phyloP scores from a whole-genome alignment of 2,329 filamentous ascomycete genomes.

The Rosellinia necatrix region DNA sequence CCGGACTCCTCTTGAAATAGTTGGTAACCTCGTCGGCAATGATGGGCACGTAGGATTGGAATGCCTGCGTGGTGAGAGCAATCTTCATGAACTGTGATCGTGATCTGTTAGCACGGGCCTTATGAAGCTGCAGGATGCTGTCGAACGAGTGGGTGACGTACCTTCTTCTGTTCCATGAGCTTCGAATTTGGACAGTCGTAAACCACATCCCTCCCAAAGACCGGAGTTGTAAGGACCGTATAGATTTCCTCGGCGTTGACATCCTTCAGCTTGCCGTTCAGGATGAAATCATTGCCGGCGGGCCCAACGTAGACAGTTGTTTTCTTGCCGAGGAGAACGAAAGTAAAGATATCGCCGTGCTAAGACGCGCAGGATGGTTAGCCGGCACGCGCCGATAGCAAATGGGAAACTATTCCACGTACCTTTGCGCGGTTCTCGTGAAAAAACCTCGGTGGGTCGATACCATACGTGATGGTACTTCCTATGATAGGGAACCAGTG shows the following conservation, averaged over 20 bases:
- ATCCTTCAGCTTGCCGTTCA: slow-evolving; percentile 89
- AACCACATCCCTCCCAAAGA: slow-evolving; percentile 84
- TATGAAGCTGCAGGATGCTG: background rate
- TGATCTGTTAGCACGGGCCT: slow-evolving; percentile 3
- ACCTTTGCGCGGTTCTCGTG: slow-evolving; percentile 76
- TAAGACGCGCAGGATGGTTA: slow-evolving; percentile 40
- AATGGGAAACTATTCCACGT: slow-evolving; percentile 33
- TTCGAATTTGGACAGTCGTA: slow-evolving; percentile 92
- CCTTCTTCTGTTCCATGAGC: slow-evolving; percentile 96
- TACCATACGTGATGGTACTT: slow-evolving; percentile 91
- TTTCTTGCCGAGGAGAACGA: slow-evolving; percentile 84
- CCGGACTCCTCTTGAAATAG: slow-evolving; percentile 70
- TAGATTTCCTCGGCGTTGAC: slow-evolving; percentile 92
- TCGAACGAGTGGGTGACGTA: slow-evolving; percentile 46
- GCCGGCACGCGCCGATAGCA: background rate
- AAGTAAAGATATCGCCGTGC: slow-evolving; percentile 91
- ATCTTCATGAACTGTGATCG: slow-evolving; percentile 73
- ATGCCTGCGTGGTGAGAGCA: slow-evolving; percentile 74
- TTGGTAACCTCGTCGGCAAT: slow-evolving; percentile 75
- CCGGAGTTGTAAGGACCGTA: slow-evolving; percentile 71
- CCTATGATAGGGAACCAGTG: slow-evolving; percentile 84
- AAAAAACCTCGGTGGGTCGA: slow-evolving; percentile 92
- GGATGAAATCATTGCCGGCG: slow-evolving; percentile 85
- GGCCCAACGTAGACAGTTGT: slow-evolving; percentile 84
- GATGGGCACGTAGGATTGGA: slow-evolving; percentile 76